Conservation (phyloP, 140 eudicot genomes). For the Flaveria floridana region DNA sequence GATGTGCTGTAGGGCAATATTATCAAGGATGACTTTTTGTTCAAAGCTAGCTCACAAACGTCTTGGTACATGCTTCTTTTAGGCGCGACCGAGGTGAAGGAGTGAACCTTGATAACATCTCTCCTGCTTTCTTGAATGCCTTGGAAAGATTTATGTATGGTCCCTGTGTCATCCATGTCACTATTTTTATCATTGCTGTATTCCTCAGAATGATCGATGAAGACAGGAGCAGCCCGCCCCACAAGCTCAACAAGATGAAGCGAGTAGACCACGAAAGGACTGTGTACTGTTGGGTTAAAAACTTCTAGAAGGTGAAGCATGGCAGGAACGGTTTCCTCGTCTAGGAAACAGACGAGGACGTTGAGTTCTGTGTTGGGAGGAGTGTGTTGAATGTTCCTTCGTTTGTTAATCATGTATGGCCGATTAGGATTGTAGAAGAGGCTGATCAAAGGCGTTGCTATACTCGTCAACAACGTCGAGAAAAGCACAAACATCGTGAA, state of each 20-base stretch:
- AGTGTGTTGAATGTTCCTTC: conserved; percentile 73
- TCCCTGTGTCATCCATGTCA: conserved; percentile 30
- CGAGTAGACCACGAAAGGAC: conserved; percentile 57
- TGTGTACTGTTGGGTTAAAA: conserved; percentile 49
- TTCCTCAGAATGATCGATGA: conserved; percentile 60
- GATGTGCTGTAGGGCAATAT: conserved; percentile 46
- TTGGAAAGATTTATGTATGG: conserved; percentile 56
- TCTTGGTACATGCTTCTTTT: conserved; percentile 87
- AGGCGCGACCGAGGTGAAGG: conserved; percentile 59
- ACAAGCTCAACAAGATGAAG: conserved; percentile 69
- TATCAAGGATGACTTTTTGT: conserved; percentile 52
- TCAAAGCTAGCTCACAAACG: conserved; percentile 77
- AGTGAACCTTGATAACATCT: conserved; percentile 43
- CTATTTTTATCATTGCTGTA: conserved; percentile 18
- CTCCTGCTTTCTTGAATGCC: conserved; percentile 45
- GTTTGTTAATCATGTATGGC: conserved; percentile 79
- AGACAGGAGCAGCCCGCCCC: conserved; percentile 73
- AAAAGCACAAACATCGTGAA: conserved; percentile 62
- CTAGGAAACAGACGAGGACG: conserved; percentile 51
- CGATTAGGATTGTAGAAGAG: conserved; percentile 68
- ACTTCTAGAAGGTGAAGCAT: conserved; percentile 53
- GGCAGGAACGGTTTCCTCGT: conserved; percentile 53
- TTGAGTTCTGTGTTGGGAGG: conserved; percentile 56
- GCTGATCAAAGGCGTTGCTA: conserved; percentile 62
- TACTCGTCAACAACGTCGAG: conserved; percentile 42